These are phyloP conservation scores for Hyphodiscus sp. DNA, from an alignment of 2,329 filamentous ascomycete genomes.

Conservation along the genomic window DNA sequence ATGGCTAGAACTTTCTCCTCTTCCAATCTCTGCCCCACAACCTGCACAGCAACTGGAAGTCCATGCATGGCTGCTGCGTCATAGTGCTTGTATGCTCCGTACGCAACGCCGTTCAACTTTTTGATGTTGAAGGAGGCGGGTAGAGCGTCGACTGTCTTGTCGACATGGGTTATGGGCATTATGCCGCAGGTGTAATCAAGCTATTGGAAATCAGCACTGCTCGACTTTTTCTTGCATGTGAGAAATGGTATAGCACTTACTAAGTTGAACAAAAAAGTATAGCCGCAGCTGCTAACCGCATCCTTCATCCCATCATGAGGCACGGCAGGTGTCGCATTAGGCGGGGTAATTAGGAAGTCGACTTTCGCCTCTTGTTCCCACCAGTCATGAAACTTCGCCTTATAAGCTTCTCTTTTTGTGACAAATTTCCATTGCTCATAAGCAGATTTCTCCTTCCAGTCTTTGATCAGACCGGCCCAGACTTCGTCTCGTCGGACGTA, in stretches of 20 bases:
- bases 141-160: slow-evolving; percentile 59
- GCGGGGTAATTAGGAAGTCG: slow-evolving; percentile 77
- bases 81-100: slow-evolving; percentile 81
- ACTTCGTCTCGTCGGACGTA: slow-evolving; percentile 70
- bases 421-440: slow-evolving; percentile 81
- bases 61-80: slow-evolving; percentile 79
- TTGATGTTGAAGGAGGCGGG: slow-evolving; percentile 53
- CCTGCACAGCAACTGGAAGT: slow-evolving; percentile 67
- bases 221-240: neutral
- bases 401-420: slow-evolving; percentile 68
- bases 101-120: slow-evolving; percentile 70
- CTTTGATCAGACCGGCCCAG: slow-evolving; percentile 70
- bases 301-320: slow-evolving; percentile 83
- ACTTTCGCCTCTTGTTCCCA: slow-evolving; percentile 67
- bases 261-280: slow-evolving; percentile 90
- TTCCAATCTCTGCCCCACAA: slow-evolving; percentile 28
- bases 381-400: slow-evolving; percentile 75
- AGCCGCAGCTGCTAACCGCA: slow-evolving; percentile 79
- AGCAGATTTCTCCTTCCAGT: slow-evolving; percentile 68
- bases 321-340: slow-evolving; percentile 83
- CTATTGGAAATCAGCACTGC: slow-evolving; percentile 32
- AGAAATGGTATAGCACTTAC: slow-evolving; percentile 43
- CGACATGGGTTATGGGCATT: slow-evolving; percentile 79
- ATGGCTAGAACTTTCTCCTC: slow-evolving; percentile 32
- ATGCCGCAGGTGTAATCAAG: slow-evolving; percentile 83